phyloP scores from a whole-genome alignment of 495 filamentous ascomycete genomes.

The Neurospora sp. region DNA sequence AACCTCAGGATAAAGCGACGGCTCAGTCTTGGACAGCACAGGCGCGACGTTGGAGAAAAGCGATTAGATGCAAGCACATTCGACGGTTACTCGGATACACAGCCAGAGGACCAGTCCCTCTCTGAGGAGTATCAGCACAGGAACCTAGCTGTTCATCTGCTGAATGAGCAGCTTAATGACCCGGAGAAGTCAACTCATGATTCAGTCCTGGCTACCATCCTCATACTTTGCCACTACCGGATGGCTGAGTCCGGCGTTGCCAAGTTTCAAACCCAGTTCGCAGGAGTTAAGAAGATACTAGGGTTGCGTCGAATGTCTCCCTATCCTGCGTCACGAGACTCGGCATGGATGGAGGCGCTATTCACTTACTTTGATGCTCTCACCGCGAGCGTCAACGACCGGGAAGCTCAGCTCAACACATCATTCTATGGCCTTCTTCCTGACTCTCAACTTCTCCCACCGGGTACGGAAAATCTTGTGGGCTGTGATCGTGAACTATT shows the following conservation, averaged over 20 bases:
- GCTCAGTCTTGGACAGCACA: conserved; percentile 42
- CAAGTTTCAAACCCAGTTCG: conserved; percentile 88
- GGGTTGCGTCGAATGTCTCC: conserved; percentile 60
- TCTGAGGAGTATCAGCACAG: conserved; percentile 80
- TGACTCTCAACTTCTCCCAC: conserved; percentile 55
- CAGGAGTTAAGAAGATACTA: conserved; percentile 86
- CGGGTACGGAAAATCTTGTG: conserved; percentile 61
- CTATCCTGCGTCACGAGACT: conserved; percentile 56
- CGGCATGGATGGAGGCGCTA: conserved; percentile 84
- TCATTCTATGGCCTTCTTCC: conserved; percentile 50
- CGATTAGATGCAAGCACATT: conserved; percentile 24
- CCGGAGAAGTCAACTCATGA: conserved; percentile 65
- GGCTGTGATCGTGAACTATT: conserved; percentile 80
- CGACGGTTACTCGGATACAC: conserved; percentile 24
- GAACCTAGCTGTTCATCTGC: conserved; percentile 63
- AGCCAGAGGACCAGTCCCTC: conserved; percentile 39
- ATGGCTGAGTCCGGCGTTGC: conserved; percentile 88
- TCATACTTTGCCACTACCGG: conserved; percentile 85
- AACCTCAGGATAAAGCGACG: conserved; percentile 59
- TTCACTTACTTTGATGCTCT: conserved; percentile 97
- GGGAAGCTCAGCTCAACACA: conserved; percentile 77
- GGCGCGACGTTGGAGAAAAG: conserved; percentile 26
- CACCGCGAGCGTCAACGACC: conserved; percentile 82
- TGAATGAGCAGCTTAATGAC: conserved; percentile 77
- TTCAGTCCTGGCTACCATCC: conserved; percentile 76